Evolutionary conservation across 164 flowering plant genomes (phyloP).

Genomic region (Cinnamomum chago): DNA sequence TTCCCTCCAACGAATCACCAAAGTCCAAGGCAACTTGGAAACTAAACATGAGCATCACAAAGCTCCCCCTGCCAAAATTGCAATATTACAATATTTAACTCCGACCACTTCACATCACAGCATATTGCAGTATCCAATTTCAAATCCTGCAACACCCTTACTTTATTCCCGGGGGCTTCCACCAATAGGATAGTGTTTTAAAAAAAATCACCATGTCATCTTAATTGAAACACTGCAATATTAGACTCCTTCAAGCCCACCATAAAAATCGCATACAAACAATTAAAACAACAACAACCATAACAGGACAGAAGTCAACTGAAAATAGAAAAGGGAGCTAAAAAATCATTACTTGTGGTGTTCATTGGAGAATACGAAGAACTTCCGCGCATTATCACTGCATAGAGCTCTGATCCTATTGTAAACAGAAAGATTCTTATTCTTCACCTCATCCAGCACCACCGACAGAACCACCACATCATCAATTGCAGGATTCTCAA

Average conservation of each 20-base stretch:
- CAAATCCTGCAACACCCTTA: not conserved
- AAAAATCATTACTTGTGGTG: constrained; percentile 66
- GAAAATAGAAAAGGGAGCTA: not conserved
- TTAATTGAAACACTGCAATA: not conserved
- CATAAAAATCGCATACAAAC: not conserved
- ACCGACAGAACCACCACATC: constrained; percentile 78
- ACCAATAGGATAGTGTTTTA: not conserved
- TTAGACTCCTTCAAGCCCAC: not conserved
- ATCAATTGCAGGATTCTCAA: constrained; percentile 83
- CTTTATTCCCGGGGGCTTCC: not conserved
- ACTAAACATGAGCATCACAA: not conserved
- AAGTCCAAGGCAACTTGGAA: not conserved
- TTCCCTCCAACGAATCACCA: not conserved
- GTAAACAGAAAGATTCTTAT: constrained; percentile 75
- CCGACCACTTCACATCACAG: not conserved
- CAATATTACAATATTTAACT: too few species aligned
- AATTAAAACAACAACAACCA: too few species aligned
- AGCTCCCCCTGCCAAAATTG: not conserved
- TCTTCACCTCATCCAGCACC: constrained; percentile 87
- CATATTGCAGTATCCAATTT: not conserved
- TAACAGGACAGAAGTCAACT: not conserved
- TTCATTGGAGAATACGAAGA: constrained; percentile 85
- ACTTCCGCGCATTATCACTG: constrained; percentile 54
- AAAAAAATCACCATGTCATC: not conserved
- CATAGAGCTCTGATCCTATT: constrained; percentile 75